These are phyloP conservation scores for Pythium apleroticum DNA, from an alignment of 352 stramenopile species.

Conservation along the genomic window DNA sequence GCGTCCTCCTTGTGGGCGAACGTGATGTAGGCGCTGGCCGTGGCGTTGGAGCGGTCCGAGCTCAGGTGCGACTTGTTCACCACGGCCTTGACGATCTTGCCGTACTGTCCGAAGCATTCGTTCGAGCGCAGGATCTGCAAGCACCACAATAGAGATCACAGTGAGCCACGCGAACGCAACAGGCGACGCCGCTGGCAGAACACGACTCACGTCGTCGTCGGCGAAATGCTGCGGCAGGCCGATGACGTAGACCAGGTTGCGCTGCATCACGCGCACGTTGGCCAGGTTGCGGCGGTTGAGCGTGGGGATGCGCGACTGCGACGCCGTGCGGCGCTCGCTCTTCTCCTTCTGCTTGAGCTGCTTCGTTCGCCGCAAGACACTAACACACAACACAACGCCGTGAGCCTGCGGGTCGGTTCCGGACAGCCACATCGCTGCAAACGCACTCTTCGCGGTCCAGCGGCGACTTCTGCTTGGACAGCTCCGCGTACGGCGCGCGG, in stretches of 20 bases:
- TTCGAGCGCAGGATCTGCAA: conserved; percentile 70
- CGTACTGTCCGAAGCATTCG: conserved; percentile 88
- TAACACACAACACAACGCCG: conserved; percentile 20
- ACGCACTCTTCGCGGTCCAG: conserved; percentile 94
- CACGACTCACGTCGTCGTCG: conserved; percentile 59
- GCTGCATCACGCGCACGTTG: conserved; percentile 92
- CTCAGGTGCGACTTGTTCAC: conserved; percentile 88
- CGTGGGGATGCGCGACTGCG: conserved; percentile 36
- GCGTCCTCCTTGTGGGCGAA: conserved; percentile 91
- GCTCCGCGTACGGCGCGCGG: conserved; percentile 95
- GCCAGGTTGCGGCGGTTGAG: conserved; percentile 83
- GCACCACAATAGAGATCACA: conserved; percentile 1
- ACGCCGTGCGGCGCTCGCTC: conserved; percentile 58
- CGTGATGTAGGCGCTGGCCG: conserved; percentile 93
- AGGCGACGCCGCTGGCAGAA: no score
- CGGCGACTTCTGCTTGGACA: conserved; percentile 88
- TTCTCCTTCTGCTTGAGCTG: conserved; percentile 88
- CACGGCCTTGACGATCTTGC: conserved; percentile 92
- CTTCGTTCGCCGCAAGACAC: conserved; percentile 75
- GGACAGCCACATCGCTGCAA: not conserved
- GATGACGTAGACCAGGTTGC: conserved; percentile 95
- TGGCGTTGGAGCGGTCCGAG: conserved; percentile 66
- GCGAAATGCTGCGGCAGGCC: conserved; percentile 86
- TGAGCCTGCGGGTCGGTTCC: not conserved
- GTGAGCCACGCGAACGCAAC: no score